phyloP scores from a whole-genome alignment of 345 rosid species.

The Firmiana major region DNA sequence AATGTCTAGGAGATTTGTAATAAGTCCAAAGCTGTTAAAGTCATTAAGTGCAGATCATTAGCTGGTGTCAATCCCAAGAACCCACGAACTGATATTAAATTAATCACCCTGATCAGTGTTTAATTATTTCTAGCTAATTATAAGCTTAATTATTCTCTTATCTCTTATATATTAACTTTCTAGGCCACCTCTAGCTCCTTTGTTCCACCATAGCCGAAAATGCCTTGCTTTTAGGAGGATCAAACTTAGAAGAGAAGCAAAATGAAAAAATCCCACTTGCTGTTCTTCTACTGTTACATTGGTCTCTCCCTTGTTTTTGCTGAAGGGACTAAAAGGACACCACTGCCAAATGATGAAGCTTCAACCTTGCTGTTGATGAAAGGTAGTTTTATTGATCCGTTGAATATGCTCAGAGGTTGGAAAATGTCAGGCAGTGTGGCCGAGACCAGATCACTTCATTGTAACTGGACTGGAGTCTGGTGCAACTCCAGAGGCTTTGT shows the following conservation, averaged over 20 bases:
- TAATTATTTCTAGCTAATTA: not conserved
- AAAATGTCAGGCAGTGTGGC: slow-evolving; percentile 23
- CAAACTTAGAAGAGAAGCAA: slow-evolving; percentile 22
- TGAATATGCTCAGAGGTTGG: slow-evolving; percentile 57
- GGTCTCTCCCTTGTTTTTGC: slow-evolving; percentile 43
- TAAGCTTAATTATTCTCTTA: not conserved
- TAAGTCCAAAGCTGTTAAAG: slow-evolving; percentile 66
- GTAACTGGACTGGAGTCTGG: slow-evolving; percentile 71
- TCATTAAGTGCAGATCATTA: slow-evolving; percentile 32
- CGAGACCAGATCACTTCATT: slow-evolving; percentile 31
- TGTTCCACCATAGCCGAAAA: slow-evolving; percentile 34
- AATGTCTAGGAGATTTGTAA: slow-evolving; percentile 57
- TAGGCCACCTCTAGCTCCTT: slow-evolving; percentile 28
- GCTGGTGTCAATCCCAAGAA: slow-evolving; percentile 61
- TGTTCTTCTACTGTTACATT: slow-evolving; percentile 47
- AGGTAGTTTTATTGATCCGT: slow-evolving; percentile 56
- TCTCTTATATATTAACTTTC: slow-evolving; percentile 15
- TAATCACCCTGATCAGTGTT: slow-evolving; percentile 13
- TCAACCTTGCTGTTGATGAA: slow-evolving; percentile 51
- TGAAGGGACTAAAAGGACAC: slow-evolving; percentile 27
- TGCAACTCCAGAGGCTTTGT: slow-evolving; percentile 64
- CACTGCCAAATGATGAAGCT: slow-evolving; percentile 33
- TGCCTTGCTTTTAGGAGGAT: slow-evolving; percentile 33
- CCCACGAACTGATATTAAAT: slow-evolving; percentile 45
- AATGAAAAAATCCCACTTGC: slow-evolving; percentile 37